Evolutionary conservation across 2,329 filamentous ascomycete species (phyloP), one percentile per base, ranked within the genome.

Genomic region (Calonectria crousiana): DNA sequence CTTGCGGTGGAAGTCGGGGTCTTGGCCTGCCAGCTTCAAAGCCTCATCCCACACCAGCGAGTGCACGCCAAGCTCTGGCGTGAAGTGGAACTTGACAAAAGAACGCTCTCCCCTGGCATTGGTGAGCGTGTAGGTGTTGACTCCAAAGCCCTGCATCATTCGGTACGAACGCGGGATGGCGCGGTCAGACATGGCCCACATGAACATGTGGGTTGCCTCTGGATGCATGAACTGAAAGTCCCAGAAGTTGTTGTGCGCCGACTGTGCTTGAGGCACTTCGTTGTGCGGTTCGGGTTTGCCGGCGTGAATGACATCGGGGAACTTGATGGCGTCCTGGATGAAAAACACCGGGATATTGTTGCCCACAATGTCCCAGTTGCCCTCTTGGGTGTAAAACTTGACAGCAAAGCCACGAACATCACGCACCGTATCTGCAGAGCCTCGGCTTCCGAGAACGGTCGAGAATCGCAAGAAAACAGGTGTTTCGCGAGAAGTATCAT

Each of bases 121-220:
- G 74, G 88, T 87, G 2, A 95, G 88, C 0, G 90, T 93, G 79
- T 88, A 96, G 0, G 95, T 96, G 84, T 96, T 95, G 78, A 96
- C 94, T 69, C 94, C 94, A 72, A 96, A 96, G 0, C 94, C 94
- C 78, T 96, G 93, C 93, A 96, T 95, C 93, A 95, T 95, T 30
- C 94, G 92, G 84, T 89, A 95, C 0, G 93, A 95, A 3, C 93
- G 90, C 1, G 94, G 94, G 71, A 95, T 95, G 0, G 89, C 88
- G 34, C 93, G 89, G 81, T 95, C 94, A 11, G 91, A 93, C 92
- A 95, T 94, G 36, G 92, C 87, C 94, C 94, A 96, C 88, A 94
- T 91, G 78, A 91, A 93, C 93, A 95, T 95, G 82, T 95, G 93
- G 0, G 93, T 95, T 0, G 93, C 90, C 82, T 96, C 93, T 0